Conservation (phyloP, 116 monocot genomes). For the Papilionanthe hybrid region DNA sequence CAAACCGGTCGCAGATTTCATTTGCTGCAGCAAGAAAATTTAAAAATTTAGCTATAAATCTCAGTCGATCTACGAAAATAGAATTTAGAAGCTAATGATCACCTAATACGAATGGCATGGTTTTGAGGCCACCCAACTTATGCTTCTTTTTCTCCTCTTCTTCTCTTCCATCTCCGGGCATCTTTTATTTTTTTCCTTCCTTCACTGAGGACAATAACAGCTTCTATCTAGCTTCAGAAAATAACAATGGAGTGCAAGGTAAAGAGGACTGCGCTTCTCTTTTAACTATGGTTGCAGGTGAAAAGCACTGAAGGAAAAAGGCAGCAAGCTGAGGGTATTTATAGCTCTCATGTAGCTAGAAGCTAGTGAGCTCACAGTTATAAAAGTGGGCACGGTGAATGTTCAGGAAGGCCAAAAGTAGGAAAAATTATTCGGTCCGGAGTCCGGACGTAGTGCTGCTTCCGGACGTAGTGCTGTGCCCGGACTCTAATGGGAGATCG, state of each 20-base stretch:
- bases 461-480: too few relatives aligned
- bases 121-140: conserved; percentile 20
- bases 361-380: too few relatives aligned
- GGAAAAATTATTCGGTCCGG: too few relatives aligned
- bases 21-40: conserved; percentile 27
- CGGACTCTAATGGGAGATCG: too few relatives aligned
- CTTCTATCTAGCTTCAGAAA: neutral
- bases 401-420: too few relatives aligned
- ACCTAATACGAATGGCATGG: conserved; percentile 34
- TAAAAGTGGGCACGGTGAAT: too few relatives aligned
- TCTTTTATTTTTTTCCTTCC: neutral
- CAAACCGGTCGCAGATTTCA: conserved; percentile 59
- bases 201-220: neutral
- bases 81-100: neutral
- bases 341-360: neutral
- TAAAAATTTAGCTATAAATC: neutral
- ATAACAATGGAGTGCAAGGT: neutral
- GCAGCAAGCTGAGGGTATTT: neutral
- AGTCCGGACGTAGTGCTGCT: too few relatives aligned
- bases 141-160: conserved; percentile 6
- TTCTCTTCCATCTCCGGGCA: conserved; percentile 6
- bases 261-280: too few relatives aligned
- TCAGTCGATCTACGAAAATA: neutral
- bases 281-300: too few relatives aligned
- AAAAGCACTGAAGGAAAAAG: neutral